Evolutionary conservation across 768 basidiomycete species (phyloP), one percentile per base, ranked within the genome.

Genomic region (Brasilioporus rufonigricans): DNA sequence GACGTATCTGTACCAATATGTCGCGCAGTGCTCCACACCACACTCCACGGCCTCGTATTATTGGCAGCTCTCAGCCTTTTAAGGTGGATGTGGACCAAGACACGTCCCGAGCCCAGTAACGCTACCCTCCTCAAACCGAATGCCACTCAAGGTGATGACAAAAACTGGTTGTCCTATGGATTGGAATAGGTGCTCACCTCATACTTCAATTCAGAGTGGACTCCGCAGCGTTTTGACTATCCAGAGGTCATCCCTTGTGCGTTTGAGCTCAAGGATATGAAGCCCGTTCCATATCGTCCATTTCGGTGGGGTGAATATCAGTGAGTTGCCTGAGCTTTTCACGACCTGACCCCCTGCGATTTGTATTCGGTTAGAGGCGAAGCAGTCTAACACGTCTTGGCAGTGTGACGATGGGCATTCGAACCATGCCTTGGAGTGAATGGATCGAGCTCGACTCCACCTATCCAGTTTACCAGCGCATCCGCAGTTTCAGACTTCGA

Each of bases 361-460:
- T 24, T 13, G 38, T 33, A n/a, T 33, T n/a, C 19, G 40, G 32
- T 38, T 32, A 31, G 44, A 18, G 32, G 8, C 23, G 18, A 29
- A 24, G 24, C 4, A 21, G 26, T 43, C 64, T 63, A 27, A 65
- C 23, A 29, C 27, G 13, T 3, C 21, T 4, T 33, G 33, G 18
- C 36, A 87, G 85, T 59, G 76, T 86, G 39, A 88, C 84, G 31
- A 88, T 87, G 84, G 85, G 82, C 57, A 80, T 86, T 61, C 79
- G 82, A 36, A 71, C 64, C 46, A 87, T 89, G 85, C 74, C 73
- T 10, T 90, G 84, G 83, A 76, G 78, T 38, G 81, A 85, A 50
- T 89, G 87, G 88, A 82, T 90, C 44, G 85, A 89, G 73, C 75
- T 88, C 31, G 88, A 88, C 66, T 75, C 78, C 51, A 72, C 80